These are phyloP conservation scores for Suhomyces ambrosiae DNA, from an alignment of 1,139 yeast genomes.

Conservation along the genomic window DNA sequence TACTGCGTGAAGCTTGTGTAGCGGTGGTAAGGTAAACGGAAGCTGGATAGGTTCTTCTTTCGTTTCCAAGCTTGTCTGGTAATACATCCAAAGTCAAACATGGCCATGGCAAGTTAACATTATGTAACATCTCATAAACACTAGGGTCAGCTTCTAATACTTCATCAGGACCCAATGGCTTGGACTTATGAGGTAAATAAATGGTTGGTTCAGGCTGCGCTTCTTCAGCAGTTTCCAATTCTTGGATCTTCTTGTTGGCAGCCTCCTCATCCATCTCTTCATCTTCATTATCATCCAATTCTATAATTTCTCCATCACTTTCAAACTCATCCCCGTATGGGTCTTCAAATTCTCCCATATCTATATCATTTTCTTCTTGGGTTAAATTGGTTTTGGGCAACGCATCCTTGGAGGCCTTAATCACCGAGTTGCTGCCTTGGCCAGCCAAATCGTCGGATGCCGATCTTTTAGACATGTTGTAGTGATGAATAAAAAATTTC, in stretches of 20 bases:
- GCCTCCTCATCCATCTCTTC: constrained; percentile 52
- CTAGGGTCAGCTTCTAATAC: constrained; percentile 95
- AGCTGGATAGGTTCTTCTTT: constrained; percentile 89
- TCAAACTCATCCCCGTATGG: constrained; percentile 95
- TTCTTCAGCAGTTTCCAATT: constrained; percentile 30
- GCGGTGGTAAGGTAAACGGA: constrained; percentile 86
- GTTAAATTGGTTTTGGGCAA: constrained; percentile 18
- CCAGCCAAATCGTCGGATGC: constrained; percentile 42
- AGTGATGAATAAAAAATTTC: constrained; percentile 8
- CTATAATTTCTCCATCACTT: constrained; percentile 87
- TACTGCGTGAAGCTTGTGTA: constrained; percentile 85
- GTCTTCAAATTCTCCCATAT: constrained; percentile 91
- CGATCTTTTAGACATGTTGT: constrained; percentile 64
- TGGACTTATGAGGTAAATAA: constrained; percentile 84
- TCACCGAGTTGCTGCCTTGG: constrained; percentile 31
- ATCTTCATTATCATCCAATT: constrained; percentile 69
- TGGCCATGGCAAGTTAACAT: constrained; percentile 95
- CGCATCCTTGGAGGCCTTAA: constrained; percentile 21
- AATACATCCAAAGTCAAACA: constrained; percentile 87
- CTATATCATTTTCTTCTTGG: constrained; percentile 42
- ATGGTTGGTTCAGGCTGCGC: constrained; percentile 45
- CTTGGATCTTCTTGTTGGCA: constrained; percentile 26
- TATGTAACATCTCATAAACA: constrained; percentile 95
- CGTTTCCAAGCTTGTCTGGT: constrained; percentile 84
- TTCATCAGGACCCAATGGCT: constrained; percentile 93